Evolutionary conservation across 768 basidiomycete genomes (phyloP), one percentile per base, ranked within the genome.

Genomic region (Hypholoma fasciculare): DNA sequence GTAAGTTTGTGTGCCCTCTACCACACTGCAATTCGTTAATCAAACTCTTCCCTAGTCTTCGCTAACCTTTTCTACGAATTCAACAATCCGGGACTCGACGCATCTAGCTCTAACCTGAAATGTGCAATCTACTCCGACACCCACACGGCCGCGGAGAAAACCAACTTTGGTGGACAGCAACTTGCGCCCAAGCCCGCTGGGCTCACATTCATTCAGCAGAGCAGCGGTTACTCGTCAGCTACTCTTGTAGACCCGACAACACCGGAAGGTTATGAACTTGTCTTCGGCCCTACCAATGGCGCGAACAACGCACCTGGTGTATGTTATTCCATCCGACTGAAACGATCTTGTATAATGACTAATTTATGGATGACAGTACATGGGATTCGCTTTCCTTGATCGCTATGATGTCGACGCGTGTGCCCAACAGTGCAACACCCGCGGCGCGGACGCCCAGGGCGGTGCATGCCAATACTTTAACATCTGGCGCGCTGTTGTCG

Each of bases 401-500:
- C 68, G 72, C 48, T 82, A 82, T 62, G 80, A 81, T 57, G 77
- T 78, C 50, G 61, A 72, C 7, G 77, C 77, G 5, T 82, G 80
- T 50, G 77, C 81, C 12, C 63, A 65, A 16, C 70, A 75, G 36
- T 82, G 81, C 64, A 80, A 78, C 55, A 69, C 67, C 12, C 75
- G 79, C 27, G 75, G 71, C 6, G 69, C 76, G 1, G 79, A 82
- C 57, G 63, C 68, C 6, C 60, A 60, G 34, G 79, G 79, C 27
- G 81, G 80, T 46, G 74, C 72, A 4, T 82, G 81, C 67, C 73
- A 76, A 53, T 82, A 74, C 71, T 80, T 82, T 68, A 82, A 82
- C 61, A 81, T 82, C 69, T 82, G 79, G 80, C 76, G 79, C 34
- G 80, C 79, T 12, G 68, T 81, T 26, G 77, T 80, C 0, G 65